Evolutionary conservation across 202 grass and related monocot species (phyloP).

Genomic region (Hordeum pubiflorum): DNA sequence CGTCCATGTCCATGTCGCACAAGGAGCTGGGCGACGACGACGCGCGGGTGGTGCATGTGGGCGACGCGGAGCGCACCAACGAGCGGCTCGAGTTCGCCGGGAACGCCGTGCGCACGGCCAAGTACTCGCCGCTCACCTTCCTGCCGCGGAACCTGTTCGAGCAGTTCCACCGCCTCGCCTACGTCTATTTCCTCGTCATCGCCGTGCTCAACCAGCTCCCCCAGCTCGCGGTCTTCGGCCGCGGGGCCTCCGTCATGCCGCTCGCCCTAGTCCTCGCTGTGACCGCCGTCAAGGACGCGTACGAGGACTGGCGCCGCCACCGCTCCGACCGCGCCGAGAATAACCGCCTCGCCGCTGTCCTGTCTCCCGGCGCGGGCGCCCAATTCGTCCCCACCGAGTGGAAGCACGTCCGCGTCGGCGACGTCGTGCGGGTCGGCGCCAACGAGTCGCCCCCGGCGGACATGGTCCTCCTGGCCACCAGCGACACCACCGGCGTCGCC

Average conservation of each 20-base stretch:
- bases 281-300: constrained; percentile 92
- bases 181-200: constrained; percentile 90
- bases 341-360: constrained; percentile 37
- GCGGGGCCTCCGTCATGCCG: constrained; percentile 64
- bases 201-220: constrained; percentile 85
- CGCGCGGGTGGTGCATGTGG: constrained; percentile 52
- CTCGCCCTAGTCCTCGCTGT: constrained; percentile 70
- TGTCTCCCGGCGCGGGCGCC: background rate
- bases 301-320: constrained; percentile 88
- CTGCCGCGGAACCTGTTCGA: constrained; percentile 89
- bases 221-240: constrained; percentile 71
- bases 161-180: constrained; percentile 92
- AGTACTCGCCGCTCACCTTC: constrained; percentile 84
- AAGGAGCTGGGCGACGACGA: constrained; percentile 73
- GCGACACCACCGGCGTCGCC: constrained; percentile 61
- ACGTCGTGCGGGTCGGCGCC: constrained; percentile 45
- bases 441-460: constrained; percentile 70
- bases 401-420: constrained; percentile 68
- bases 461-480: constrained; percentile 72
- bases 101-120: constrained; percentile 78
- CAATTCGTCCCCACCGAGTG: constrained; percentile 42
- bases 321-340: constrained; percentile 76
- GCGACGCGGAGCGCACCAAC: constrained; percentile 42
- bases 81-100: constrained; percentile 52
- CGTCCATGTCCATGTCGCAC: constrained; percentile 44